Conservation (phyloP, 1,139 yeast species). For the Geotrichum aggregatum region DNA sequence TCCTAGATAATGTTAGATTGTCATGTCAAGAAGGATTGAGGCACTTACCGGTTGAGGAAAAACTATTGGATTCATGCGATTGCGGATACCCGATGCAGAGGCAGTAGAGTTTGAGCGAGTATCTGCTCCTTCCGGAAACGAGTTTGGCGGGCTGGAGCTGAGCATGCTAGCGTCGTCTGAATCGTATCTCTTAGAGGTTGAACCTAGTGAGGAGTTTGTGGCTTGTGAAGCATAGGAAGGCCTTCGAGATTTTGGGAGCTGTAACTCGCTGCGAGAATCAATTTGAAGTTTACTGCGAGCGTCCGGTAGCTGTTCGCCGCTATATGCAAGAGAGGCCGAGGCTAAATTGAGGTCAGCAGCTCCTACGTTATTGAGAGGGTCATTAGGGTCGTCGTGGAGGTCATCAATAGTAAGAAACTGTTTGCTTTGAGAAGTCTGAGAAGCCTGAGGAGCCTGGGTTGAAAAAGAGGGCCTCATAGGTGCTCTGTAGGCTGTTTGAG, state of each 20-base stretch:
- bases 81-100: background rate
- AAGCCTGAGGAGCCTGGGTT: no score
- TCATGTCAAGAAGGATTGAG: background rate
- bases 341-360: no score
- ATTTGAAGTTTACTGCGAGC: no score
- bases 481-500: constrained; percentile 2
- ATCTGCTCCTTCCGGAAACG: background rate
- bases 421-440: background rate
- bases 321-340: no score
- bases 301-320: no score
- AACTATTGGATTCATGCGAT: constrained; percentile 11
- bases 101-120: constrained; percentile 4
- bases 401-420: constrained; percentile 16
- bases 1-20: constrained; percentile 5
- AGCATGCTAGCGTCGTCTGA: background rate
- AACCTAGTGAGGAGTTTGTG: constrained; percentile 23
- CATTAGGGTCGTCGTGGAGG: constrained; percentile 16
- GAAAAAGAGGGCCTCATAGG: no score
- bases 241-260: no score
- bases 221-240: constrained; percentile 27
- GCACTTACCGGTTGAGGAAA: constrained; percentile 18
- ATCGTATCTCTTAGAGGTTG: constrained; percentile 1
- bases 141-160: constrained; percentile 6
- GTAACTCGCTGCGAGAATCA: no score
- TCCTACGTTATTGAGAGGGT: no score